Evolutionary conservation across 345 rosid genomes (phyloP), one percentile per base, ranked within the genome.

Genomic region (Firmiana major): DNA sequence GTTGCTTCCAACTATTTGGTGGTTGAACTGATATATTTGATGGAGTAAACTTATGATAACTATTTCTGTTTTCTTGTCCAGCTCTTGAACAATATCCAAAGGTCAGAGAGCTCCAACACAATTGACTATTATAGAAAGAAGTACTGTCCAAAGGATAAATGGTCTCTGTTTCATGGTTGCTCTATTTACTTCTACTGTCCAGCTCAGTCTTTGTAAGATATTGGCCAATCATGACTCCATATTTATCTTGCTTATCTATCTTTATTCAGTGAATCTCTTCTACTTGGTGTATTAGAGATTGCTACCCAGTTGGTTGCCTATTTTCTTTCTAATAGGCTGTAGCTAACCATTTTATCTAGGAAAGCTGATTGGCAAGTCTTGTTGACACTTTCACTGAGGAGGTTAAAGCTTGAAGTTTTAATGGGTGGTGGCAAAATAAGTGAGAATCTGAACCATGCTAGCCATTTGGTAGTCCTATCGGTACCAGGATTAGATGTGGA

Each of bases 381-480:
- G 78, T 67, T 87, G 85, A 87, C 77, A 74, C 84, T 92, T 76
- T 78, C 78, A 70, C 40, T 83, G 81, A 92, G 88, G 87, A 93
- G 98, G 84, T 82, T 92, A 87, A 86, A 82, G 82, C 87, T 85
- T 80, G 94, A 91, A 82, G 86, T 96, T 78, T 60, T 78, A 59
- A 89, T 91, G 93, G 87, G 85, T 53, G 97, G 98, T 81, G 99
- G 99, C 40, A 88, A 84, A 83, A 84, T 93, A 77, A 87, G 86
- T 79, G 46, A 87, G 79, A 79, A 84, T 84, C 86, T 92, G 81
- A 65, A 80, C 24, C 79, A 86, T 71, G 91, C 96, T 13, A 90
- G 97, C 13, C 99, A 95, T 81, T 51, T 93, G 84, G 91, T 92
- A 28, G 86, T 93, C 81, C 81, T 93, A 67, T 54, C 80, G 24